Conservation (phyloP, 2,329 filamentous ascomycete species). For the Scedosporium boydii region DNA sequence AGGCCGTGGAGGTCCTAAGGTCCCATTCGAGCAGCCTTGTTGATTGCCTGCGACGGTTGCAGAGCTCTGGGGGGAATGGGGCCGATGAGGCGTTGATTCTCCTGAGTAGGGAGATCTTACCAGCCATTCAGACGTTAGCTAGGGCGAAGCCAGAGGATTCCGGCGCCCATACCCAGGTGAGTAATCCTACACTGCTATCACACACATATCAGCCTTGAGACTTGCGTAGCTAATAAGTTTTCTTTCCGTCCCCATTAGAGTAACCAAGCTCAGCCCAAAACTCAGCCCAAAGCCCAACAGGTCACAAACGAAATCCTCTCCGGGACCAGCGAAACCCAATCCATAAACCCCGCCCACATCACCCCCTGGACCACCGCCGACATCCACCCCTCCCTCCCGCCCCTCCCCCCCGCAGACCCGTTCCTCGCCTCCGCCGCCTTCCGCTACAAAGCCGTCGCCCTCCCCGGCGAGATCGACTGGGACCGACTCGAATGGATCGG, state of each 20-base stretch:
- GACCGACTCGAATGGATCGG: constrained; percentile 84
- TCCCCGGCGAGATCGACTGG: constrained; percentile 44
- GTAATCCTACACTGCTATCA: not conserved
- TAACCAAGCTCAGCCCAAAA: constrained; percentile 2
- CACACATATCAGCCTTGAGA: not conserved
- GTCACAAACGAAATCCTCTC: too few relatives aligned
- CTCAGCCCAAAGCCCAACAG: constrained; percentile 5
- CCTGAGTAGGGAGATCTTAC: constrained; percentile 17
- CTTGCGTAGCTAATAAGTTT: too few relatives aligned
- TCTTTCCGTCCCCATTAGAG: too few relatives aligned
- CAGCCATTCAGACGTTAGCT: constrained; percentile 16
- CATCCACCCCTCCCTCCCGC: constrained; percentile 39
- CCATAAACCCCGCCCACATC: constrained; percentile 16
- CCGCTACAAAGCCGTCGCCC: constrained; percentile 49
- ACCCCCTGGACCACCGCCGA: constrained; percentile 42
- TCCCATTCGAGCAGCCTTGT: constrained; percentile 28
- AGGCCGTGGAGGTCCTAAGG: constrained; percentile 20
- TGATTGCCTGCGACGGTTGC: constrained; percentile 25
- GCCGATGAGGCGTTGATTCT: constrained; percentile 9
- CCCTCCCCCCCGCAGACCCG: constrained; percentile 53
- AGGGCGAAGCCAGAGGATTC: not conserved
- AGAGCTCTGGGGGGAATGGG: constrained; percentile 14
- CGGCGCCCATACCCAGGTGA: not conserved
- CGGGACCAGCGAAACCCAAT: constrained; percentile 1
- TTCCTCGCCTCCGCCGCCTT: constrained; percentile 54